Evolutionary conservation across 169 alveolate genomes (phyloP).

Genomic region (Eimeria acervulina): DNA sequence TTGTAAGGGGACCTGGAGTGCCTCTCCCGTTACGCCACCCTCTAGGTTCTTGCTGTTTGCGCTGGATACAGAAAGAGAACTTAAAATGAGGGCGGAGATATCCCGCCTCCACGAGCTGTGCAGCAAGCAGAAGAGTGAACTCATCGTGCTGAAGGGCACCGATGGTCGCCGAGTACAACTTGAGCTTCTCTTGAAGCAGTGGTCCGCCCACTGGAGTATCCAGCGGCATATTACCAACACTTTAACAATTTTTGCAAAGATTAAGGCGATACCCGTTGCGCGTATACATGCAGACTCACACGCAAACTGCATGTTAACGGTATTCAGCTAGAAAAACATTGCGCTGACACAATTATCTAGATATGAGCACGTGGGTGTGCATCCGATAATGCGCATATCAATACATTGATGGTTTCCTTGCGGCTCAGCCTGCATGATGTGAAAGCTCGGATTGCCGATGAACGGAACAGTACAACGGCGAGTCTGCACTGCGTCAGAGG

Average conservation of each 20-base stretch:
- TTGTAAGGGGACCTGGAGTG: not conserved
- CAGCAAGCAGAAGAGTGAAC: conserved; percentile 62
- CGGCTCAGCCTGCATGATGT: conserved; percentile 46
- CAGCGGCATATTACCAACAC: not conserved
- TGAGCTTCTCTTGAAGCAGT: conserved; percentile 67
- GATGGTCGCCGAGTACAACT: conserved; percentile 74
- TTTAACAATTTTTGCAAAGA: not conserved
- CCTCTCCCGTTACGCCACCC: not conserved
- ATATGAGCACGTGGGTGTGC: not conserved
- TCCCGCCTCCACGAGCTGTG: conserved; percentile 66
- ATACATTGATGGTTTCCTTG: not conserved
- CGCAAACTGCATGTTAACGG: not conserved
- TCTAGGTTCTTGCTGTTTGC: not conserved
- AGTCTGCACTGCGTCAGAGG: not conserved
- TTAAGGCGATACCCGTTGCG: not conserved
- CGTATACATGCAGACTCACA: not conserved
- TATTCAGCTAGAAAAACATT: not conserved
- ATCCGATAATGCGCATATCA: not conserved
- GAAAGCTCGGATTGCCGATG: conserved; percentile 38
- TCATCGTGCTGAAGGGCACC: conserved; percentile 27
- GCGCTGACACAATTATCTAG: not conserved
- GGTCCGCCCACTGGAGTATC: conserved; percentile 7
- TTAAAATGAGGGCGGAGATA: conserved; percentile 54
- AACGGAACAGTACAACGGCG: conserved; percentile 24
- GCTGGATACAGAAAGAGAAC: conserved; percentile 57